phyloP scores from a whole-genome alignment of 1,139 yeast genomes.

The Arxiozyma heterogenica region DNA sequence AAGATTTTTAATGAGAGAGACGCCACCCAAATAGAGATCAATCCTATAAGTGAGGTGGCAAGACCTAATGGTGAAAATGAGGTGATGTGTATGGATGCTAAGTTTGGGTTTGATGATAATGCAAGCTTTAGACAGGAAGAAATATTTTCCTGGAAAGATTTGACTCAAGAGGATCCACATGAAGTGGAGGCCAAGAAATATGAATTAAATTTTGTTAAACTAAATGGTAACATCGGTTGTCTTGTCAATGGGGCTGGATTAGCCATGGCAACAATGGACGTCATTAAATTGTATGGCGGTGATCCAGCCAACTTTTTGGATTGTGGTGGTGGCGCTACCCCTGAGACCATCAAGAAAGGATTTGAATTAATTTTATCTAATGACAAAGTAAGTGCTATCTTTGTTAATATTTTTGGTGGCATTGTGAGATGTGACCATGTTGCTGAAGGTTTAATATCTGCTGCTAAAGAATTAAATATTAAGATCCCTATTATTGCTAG shows the following conservation, averaged over 20 bases:
- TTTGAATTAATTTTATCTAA: slow-evolving; percentile 88
- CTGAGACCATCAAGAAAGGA: slow-evolving; percentile 95
- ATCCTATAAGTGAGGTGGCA: slow-evolving; percentile 88
- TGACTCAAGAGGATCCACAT: slow-evolving; percentile 95
- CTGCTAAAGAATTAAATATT: slow-evolving; percentile 81
- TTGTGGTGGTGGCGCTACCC: slow-evolving; percentile 99
- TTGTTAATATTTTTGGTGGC: slow-evolving; percentile 98
- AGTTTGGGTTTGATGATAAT: slow-evolving; percentile 94
- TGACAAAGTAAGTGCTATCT: slow-evolving; percentile 85
- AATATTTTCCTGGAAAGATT: slow-evolving; percentile 93
- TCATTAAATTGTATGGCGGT: slow-evolving; percentile 96
- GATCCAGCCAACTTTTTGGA: slow-evolving; percentile 98
- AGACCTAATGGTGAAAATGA: slow-evolving; percentile 37
- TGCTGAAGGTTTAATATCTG: slow-evolving; percentile 93
- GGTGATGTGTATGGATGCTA: slow-evolving; percentile 98
- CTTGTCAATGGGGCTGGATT: slow-evolving; percentile 99
- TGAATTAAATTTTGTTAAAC: slow-evolving; percentile 91
- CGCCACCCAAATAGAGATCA: slow-evolving; percentile 97
- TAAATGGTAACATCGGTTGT: slow-evolving; percentile 97
- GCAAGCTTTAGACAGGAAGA: slow-evolving; percentile 93
- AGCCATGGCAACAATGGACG: slow-evolving; percentile 99
- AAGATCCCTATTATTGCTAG: slow-evolving; percentile 94
- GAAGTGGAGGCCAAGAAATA: slow-evolving; percentile 87
- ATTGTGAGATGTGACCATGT: slow-evolving; percentile 98
- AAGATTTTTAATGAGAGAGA: slow-evolving; percentile 82